Evolutionary conservation across 257 asterid genomes (phyloP).

Genomic region (Hygrophila difformis): DNA sequence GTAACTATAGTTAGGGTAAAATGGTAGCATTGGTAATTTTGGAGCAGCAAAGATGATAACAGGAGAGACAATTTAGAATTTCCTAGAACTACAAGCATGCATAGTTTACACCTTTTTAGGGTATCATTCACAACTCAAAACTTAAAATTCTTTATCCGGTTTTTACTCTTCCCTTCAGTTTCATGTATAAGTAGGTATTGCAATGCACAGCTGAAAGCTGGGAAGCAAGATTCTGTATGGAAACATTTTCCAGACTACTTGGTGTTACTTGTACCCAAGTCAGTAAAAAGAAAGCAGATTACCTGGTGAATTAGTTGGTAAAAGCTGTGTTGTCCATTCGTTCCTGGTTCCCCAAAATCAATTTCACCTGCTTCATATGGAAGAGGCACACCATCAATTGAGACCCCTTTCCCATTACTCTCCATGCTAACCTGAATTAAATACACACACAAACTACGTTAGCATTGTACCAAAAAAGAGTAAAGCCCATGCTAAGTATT

Average conservation of each 20-base stretch:
- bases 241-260: conserved; percentile 10
- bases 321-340: conserved; percentile 99
- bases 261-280: conserved; percentile 3
- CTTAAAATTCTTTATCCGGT: background rate
- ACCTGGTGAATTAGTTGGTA: conserved; percentile 99
- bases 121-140: background rate
- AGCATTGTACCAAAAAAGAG: conserved; percentile 15
- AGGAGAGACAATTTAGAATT: background rate
- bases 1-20: background rate
- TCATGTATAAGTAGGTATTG: conserved; percentile 4
- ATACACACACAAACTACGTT: background rate
- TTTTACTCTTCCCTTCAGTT: background rate
- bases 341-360: conserved; percentile 99
- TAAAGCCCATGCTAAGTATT: conserved; percentile 12
- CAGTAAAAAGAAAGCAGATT: conserved; percentile 9
- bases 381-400: conserved; percentile 91
- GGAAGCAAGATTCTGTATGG: conserved; percentile 10
- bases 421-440: conserved; percentile 91
- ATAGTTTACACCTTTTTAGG: no score
- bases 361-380: conserved; percentile 94
- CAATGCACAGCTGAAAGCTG: conserved; percentile 10
- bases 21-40: conserved; percentile 4
- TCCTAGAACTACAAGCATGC: conserved; percentile 6
- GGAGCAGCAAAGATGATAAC: conserved; percentile 9
- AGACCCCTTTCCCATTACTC: conserved; percentile 98